Percentiles rank a stretch among this genome's conserved stretches.
Evolutionary conservation across 2,329 filamentous ascomycete genomes (phyloP).

Genomic region (Hypoxylon sp.): DNA sequence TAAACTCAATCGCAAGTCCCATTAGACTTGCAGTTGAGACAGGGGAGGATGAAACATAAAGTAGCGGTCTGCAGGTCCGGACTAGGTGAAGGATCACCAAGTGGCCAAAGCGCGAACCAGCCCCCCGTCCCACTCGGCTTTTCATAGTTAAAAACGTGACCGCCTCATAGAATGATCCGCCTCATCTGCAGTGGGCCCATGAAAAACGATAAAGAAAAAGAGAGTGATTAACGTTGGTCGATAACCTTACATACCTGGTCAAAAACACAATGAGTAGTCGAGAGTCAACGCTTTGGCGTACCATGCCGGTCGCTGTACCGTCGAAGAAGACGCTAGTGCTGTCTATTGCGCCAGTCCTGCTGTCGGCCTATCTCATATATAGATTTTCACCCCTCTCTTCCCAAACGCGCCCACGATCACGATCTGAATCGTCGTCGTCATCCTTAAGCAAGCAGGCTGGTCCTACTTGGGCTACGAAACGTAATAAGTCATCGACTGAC

Average conservation of each 20-base stretch:
- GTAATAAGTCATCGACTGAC: conserved; percentile 12
- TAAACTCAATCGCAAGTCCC: conserved; percentile 24
- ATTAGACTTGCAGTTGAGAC: conserved; percentile 20
- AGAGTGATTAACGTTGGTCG: conserved; percentile 15
- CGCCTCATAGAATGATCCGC: conserved; percentile 22
- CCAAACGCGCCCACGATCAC: conserved; percentile 22
- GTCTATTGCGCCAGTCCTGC: conserved; percentile 36
- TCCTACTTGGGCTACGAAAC: conserved; percentile 17
- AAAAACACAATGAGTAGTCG: conserved; percentile 3
- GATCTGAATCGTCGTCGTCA: conserved; percentile 22
- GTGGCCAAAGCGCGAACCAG: conserved; percentile 29
- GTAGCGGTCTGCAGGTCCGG: conserved; percentile 32
- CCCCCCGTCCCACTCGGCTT: conserved; percentile 14
- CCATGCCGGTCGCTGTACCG: conserved; percentile 20
- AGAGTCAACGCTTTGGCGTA: conserved; percentile 7
- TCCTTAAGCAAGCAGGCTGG: conserved; percentile 23
- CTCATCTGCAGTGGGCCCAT: conserved; percentile 24
- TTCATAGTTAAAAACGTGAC: conserved; percentile 40
- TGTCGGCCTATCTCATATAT: conserved; percentile 41
- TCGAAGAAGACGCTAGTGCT: conserved; percentile 35
- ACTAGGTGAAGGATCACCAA: conserved; percentile 17
- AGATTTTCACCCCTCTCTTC: conserved; percentile 30
- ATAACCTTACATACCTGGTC: background rate
- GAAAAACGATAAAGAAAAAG: conserved; percentile 17
- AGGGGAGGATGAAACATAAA: conserved; percentile 25